Evolutionary conservation across 2,329 filamentous ascomycete species (phyloP).

Genomic region (Pseudogymnoascus sp.): DNA sequence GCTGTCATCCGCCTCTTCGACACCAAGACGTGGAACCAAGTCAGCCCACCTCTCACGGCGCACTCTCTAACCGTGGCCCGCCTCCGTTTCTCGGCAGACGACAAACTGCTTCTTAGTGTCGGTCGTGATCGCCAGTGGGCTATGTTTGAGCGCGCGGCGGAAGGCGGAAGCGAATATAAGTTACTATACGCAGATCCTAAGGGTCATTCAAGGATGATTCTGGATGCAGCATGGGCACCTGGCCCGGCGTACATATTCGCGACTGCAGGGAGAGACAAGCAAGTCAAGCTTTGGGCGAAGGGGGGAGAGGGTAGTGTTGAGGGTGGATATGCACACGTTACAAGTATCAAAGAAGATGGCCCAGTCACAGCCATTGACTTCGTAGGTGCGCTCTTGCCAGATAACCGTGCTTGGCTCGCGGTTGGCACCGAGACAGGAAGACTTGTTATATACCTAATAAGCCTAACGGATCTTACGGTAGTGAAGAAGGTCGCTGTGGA

Average conservation of each 20-base stretch:
- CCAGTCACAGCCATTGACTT: constrained; percentile 70
- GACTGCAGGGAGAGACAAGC: constrained; percentile 86
- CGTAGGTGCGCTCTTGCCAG: constrained; percentile 31
- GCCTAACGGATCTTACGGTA: constrained; percentile 24
- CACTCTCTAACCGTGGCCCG: constrained; percentile 82
- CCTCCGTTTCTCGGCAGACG: constrained; percentile 70
- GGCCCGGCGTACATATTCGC: constrained; percentile 53
- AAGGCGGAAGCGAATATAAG: constrained; percentile 40
- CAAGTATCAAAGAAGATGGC: constrained; percentile 45
- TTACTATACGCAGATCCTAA: constrained; percentile 65
- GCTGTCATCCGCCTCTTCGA: constrained; percentile 91
- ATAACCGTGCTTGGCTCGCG: constrained; percentile 38
- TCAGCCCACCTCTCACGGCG: constrained; percentile 72
- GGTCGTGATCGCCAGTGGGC: constrained; percentile 89
- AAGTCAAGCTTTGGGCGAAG: constrained; percentile 61
- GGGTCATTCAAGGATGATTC: constrained; percentile 86
- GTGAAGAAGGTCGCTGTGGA: constrained; percentile 17
- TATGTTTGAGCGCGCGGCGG: constrained; percentile 55
- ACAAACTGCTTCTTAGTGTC: constrained; percentile 72
- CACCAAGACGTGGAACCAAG: constrained; percentile 77
- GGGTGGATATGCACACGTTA: constrained; percentile 26
- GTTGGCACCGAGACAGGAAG: constrained; percentile 47
- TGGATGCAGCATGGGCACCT: constrained; percentile 76
- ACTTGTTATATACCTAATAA: constrained; percentile 23
- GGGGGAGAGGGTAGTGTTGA: constrained; percentile 17